These are phyloP conservation scores for Tolypocladium album DNA, from an alignment of 2,329 filamentous ascomycete species.

Conservation along the genomic window DNA sequence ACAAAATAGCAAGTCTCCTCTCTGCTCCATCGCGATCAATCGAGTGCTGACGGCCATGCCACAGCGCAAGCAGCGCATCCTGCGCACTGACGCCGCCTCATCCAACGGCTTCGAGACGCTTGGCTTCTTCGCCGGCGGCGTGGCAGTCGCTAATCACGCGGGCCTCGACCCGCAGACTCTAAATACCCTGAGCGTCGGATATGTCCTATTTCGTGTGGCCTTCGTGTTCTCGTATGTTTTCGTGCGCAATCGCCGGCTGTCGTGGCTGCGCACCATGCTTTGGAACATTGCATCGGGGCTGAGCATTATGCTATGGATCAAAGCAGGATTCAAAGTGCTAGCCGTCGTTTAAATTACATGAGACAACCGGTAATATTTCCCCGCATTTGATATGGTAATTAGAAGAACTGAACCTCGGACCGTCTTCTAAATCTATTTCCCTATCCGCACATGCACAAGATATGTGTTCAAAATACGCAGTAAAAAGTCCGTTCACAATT, in stretches of 20 bases:
- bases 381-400: no score
- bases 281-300: constrained; percentile 25
- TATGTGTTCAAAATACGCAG: neutral
- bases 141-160: constrained; percentile 34
- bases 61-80: constrained; percentile 41
- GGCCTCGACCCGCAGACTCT: constrained; percentile 23
- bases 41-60: neutral
- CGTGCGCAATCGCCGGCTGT: constrained; percentile 27
- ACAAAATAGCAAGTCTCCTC: constrained; percentile 13
- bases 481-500: neutral
- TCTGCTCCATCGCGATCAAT: neutral
- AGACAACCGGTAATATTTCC: no score
- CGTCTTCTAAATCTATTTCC: no score
- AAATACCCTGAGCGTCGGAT: constrained; percentile 28
- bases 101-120: constrained; percentile 34
- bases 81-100: constrained; percentile 40
- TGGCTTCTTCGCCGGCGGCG: constrained; percentile 29
- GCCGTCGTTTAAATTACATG: no score
- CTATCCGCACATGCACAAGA: neutral
- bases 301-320: constrained; percentile 27
- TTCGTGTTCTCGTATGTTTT: constrained; percentile 33
- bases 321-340: constrained; percentile 22
- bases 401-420: no score
- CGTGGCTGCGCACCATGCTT: constrained; percentile 24
- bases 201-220: constrained; percentile 25